Evolutionary conservation across 1,284 basidiomycete species (phyloP).

Genomic region (Microbotryomycetes sp.): DNA sequence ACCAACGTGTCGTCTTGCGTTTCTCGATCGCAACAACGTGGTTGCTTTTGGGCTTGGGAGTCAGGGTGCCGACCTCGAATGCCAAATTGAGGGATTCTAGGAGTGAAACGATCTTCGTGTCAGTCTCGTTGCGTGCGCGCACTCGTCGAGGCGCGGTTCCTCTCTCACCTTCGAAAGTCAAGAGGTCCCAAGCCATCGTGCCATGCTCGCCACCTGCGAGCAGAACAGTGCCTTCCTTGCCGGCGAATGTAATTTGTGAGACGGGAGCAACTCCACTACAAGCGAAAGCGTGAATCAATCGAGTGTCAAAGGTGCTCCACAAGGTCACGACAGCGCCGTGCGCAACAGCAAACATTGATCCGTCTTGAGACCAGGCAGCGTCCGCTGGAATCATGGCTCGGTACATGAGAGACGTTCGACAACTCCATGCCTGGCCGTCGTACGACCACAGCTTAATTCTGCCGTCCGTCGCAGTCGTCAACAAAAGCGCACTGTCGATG

Average conservation of each 20-base stretch:
- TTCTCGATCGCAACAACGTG: not conserved
- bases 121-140: not conserved
- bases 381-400: conserved; percentile 57
- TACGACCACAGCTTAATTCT: conserved; percentile 46
- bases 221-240: conserved; percentile 53
- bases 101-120: conserved; percentile 11
- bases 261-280: conserved; percentile 49
- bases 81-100: conserved; percentile 15
- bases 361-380: conserved; percentile 75
- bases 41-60: not conserved
- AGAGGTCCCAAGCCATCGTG: conserved; percentile 71
- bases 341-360: conserved; percentile 72
- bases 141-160: conserved; percentile 25
- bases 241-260: conserved; percentile 52
- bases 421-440: conserved; percentile 26
- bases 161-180: conserved; percentile 59
- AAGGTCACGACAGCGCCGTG: conserved; percentile 65
- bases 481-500: conserved; percentile 35
- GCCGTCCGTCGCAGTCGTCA: conserved; percentile 46
- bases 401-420: conserved; percentile 60
- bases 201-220: conserved; percentile 52
- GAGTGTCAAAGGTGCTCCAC: conserved; percentile 60
- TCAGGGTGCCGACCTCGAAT: conserved; percentile 16
- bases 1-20: not conserved
- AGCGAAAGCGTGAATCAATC: conserved; percentile 60